Evolutionary conservation across 805 yeast species (phyloP), one percentile per base, ranked within the genome.

Genomic region (Candida dendrica): DNA sequence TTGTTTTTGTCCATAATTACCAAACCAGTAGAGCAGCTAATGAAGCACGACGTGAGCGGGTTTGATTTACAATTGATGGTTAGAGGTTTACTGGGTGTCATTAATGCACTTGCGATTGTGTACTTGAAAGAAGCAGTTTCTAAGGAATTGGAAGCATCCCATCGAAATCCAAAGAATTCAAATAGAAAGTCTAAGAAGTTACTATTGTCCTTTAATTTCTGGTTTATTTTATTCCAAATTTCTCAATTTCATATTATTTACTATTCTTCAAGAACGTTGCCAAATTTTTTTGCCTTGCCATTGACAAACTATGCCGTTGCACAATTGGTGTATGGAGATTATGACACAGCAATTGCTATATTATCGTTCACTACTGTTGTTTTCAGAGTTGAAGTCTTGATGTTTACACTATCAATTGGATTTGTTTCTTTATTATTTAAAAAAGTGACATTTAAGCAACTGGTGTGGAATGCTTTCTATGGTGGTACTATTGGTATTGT

Each of bases 241-340:
- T 60, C 84, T 8, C 93, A 89, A 58, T 91, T 90, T 64, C 97
- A 91, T 58, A 47, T 87, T 16, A 63, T 82, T 45, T 91, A 69
- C 64, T 91, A 91, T 58, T 69, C 85, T n/a, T 72, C 95, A 3
- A 71, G 97, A 50, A 78, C 95, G 0, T 67, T 91, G 44, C 96
- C 97, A n/a, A 91, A 91, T 61, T 84, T 83, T 51, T 65, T 90
- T 43, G 56, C 75, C 14, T 65, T 91, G 41, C 96, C 97, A 3
- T 54, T 86, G 31, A 81, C 82, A 4, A 74, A 75, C 42, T 51
- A 64, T 37, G 83, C 84, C 0, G 48, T 83, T 35, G 66, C 77
- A 4, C 68, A 66, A 52, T 51, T 79, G 14, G 49, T 86, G 14
- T 48, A 50, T 16, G 86, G 81, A 10, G 36, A 46, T 20, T 65